Conservation (phyloP, 1,284 basidiomycete genomes). For the Melampsora larici-populina region DNA sequence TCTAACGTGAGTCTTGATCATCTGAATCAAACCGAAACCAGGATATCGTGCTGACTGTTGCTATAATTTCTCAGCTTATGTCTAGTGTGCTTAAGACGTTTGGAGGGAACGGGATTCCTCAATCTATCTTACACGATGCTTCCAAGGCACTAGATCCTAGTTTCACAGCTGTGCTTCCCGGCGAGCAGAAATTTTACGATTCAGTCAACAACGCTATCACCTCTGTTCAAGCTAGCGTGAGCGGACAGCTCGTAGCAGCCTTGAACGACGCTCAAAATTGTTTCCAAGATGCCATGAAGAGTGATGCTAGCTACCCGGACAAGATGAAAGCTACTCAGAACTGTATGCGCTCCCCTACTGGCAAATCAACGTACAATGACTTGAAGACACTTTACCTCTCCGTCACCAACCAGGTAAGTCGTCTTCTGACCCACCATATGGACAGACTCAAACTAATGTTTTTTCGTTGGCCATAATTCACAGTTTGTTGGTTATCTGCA, state of each 20-base stretch:
- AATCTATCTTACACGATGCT: constrained; percentile 10
- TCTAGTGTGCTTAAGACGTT: constrained; percentile 34
- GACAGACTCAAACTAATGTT: not conserved
- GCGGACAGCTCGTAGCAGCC: constrained; percentile 29
- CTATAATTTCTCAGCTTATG: constrained; percentile 25
- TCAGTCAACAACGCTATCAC: constrained; percentile 40
- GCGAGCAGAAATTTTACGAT: constrained; percentile 34
- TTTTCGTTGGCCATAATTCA: not conserved
- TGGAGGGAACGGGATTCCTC: constrained; percentile 29
- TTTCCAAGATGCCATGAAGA: constrained; percentile 24
- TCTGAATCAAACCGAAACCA: not conserved
- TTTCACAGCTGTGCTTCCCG: constrained; percentile 39
- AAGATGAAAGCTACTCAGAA: constrained; percentile 32
- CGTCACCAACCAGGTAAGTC: constrained; percentile 33
- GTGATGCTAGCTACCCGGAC: constrained; percentile 11
- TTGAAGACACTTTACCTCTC: constrained; percentile 38
- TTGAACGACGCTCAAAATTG: constrained; percentile 39
- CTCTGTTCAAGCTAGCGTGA: constrained; percentile 30
- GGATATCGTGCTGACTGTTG: not conserved
- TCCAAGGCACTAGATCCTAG: constrained; percentile 34
- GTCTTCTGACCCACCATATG: not conserved
- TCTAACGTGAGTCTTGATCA: constrained; percentile 9
- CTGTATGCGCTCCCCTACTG: constrained; percentile 4
- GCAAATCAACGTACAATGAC: constrained; percentile 36
- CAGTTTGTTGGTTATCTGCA: constrained; percentile 40